A percentile compares a stretch with the other conserved stretches of the same genome.
Conservation (phyloP, 768 basidiomycete genomes). For the Cystobasidium onofrii region DNA sequence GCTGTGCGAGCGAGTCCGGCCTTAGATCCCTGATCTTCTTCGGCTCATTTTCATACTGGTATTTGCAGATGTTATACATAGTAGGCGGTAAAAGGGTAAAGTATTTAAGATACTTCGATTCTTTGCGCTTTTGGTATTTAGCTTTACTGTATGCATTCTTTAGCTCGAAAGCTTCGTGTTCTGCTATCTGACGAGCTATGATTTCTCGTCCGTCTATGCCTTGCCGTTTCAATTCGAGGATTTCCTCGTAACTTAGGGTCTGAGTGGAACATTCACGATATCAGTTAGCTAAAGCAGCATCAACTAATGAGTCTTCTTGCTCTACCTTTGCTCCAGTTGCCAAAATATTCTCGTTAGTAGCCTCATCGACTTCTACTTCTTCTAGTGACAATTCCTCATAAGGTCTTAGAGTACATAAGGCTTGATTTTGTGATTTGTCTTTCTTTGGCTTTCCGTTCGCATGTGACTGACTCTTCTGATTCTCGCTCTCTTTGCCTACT, state of each 20-base stretch:
- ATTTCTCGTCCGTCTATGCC: conserved; percentile 80
- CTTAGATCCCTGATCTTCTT: conserved; percentile 66
- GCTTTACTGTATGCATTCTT: conserved; percentile 99
- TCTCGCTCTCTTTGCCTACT: neutral
- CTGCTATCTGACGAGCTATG: conserved; percentile 84
- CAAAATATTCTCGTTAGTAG: conserved; percentile 91
- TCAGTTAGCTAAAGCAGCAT: too few species aligned
- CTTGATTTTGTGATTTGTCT: neutral
- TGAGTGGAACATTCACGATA: conserved; percentile 48
- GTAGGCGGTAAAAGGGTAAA: conserved; percentile 85
- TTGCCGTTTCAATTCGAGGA: conserved; percentile 69
- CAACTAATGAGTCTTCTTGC: too few species aligned
- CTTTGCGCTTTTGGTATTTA: conserved; percentile 92
- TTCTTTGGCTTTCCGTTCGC: neutral
- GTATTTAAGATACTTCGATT: conserved; percentile 72
- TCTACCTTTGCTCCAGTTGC: conserved; percentile 52
- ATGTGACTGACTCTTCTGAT: neutral
- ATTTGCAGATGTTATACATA: conserved; percentile 73
- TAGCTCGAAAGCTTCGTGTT: conserved; percentile 79
- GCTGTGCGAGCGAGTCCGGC: conserved; percentile 77
- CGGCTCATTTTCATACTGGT: conserved; percentile 80
- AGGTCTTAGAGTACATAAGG: conserved; percentile 6
- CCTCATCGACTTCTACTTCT: conserved; percentile 78
- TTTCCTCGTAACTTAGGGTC: conserved; percentile 72
- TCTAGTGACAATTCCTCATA: neutral